Evolutionary conservation across 2,329 filamentous ascomycete species (phyloP), one percentile per base, ranked within the genome.

Genomic region (Teratosphaeria pseudoeucalypti): DNA sequence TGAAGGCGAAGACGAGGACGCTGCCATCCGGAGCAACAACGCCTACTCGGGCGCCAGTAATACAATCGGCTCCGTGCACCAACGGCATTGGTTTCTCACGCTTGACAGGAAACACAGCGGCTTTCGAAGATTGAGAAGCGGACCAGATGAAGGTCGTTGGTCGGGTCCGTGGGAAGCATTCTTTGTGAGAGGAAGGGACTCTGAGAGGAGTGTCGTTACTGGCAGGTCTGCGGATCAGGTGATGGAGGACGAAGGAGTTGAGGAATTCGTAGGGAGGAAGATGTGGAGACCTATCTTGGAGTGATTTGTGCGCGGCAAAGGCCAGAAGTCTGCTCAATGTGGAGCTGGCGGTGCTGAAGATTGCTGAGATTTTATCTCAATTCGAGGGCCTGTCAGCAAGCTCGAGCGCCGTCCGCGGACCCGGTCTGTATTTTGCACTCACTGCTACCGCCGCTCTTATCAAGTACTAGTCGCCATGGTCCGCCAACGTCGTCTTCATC

Each of bases 1-100:
- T 11, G 61, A 63, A 5, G 64, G 64, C 43, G 64, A 67, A 14
- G 65, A 65, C 19, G 66, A 68, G 34, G 62, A 61, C 16, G 59
- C 63, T 1, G 58, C 60, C 14, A 77, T 86, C 27, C 80, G 83
- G 7, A 69, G 70, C 2, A 82, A 79, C 6, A 89, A 89, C 65
- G 84, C 86, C 4, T 89, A 89, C 66, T 74, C 81, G 0, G 86
- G 86, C 5, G 84, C 87, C 0, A 76, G 67, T 1, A 89, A 89
- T 66, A 81, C 78, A 2, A 85, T 89, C 49, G 83, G 81, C 6
- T 88, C 85, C 43, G 75, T 89, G 3, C 81, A 89, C 65, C 85
- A 89, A 69, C 79, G 86, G 5, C 77, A 78, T 52, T 89, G 85
- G 87, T 87, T 82, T 61, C 66, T 88, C 19, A 81, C 81, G 11